Conservation (phyloP, 441 rosid species). For the Lepidium campestre region DNA sequence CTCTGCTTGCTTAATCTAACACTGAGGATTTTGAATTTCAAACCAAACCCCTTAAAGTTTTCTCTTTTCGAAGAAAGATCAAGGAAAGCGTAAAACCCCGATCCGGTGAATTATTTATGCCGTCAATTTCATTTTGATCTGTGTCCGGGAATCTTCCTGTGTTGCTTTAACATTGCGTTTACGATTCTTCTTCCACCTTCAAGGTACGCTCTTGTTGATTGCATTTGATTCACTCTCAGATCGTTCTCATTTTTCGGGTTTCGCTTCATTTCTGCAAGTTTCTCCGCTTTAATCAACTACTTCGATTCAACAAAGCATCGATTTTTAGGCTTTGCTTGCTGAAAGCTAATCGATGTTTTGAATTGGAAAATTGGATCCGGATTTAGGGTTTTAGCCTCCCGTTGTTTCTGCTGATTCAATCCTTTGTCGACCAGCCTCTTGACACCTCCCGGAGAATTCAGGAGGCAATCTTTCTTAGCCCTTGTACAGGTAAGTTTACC, state of each 20-base stretch:
- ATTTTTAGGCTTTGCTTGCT: background rate
- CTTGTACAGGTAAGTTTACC: conserved; percentile 10
- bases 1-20: conserved; percentile 8
- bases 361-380: background rate
- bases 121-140: conserved; percentile 3
- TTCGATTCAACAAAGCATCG: background rate
- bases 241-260: conserved; percentile 7
- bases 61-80: background rate
- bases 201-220: conserved; percentile 7
- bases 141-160: background rate
- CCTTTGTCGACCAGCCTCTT: background rate
- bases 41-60: background rate
- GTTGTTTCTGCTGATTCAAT: background rate
- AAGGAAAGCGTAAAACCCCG: conserved; percentile 11
- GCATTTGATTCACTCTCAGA: background rate
- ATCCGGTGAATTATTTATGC: background rate
- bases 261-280: background rate
- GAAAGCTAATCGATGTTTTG: background rate
- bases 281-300: background rate
- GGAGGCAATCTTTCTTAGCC: background rate
- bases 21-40: conserved; percentile 9
- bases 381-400: background rate
- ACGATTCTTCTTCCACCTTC: background rate
- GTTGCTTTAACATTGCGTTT: background rate
- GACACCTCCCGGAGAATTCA: background rate